Evolutionary conservation across 306 rosid species (phyloP).

Genomic region (Cyamopsis tetragonoloba): DNA sequence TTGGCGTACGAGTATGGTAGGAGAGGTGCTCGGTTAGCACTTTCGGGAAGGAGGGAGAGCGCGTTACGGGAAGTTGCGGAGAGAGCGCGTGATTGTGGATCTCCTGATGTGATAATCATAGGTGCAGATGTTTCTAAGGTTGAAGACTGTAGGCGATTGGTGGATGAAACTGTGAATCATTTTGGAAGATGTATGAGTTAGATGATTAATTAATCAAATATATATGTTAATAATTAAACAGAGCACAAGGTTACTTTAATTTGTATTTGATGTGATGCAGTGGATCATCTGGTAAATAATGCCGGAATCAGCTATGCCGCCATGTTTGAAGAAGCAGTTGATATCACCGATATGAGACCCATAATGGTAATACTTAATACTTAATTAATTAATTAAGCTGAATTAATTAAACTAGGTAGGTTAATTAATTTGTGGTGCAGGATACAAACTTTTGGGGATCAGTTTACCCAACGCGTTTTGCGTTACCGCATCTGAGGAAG

Average conservation of each 20-base stretch:
- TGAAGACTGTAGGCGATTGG: conserved; percentile 47
- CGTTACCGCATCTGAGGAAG: conserved; percentile 47
- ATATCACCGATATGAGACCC: conserved; percentile 42
- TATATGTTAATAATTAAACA: no score
- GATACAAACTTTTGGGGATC: conserved; percentile 87
- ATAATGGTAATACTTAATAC: conserved; percentile 77
- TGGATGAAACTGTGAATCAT: conserved; percentile 45
- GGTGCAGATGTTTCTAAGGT: conserved; percentile 60
- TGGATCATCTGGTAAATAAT: conserved; percentile 79
- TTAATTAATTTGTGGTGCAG: conserved; percentile 16
- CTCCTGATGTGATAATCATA: conserved; percentile 53
- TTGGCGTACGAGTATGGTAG: conserved; percentile 72
- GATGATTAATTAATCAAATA: no score
- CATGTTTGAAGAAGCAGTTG: conserved; percentile 51
- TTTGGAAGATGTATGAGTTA: conserved; percentile 58
- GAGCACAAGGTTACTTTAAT: no score
- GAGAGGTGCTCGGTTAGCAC: conserved; percentile 61
- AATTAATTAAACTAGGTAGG: no score
- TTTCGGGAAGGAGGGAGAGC: conserved; percentile 50
- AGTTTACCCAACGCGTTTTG: conserved; percentile 46
- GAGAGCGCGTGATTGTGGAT: conserved; percentile 43
- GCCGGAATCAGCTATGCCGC: conserved; percentile 41
- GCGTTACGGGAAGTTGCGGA: conserved; percentile 47
- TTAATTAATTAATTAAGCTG: background rate
- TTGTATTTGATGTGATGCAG: conserved; percentile 49